phyloP scores from a whole-genome alignment of 2,329 filamentous ascomycete genomes.

The Teratosphaeria pseudoeucalypti region DNA sequence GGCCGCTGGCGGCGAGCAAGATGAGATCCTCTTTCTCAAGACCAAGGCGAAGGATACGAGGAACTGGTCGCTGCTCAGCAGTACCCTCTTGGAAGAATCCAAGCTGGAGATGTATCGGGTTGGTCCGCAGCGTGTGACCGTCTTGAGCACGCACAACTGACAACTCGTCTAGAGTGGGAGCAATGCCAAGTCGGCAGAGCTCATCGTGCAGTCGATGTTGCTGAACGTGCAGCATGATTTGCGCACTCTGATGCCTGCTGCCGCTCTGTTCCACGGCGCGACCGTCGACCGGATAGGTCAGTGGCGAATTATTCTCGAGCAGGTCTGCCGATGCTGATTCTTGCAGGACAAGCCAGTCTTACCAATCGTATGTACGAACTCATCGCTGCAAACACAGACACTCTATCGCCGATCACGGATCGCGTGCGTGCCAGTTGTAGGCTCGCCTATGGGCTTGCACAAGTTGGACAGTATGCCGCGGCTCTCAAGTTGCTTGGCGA shows the following conservation, averaged over 20 bases:
- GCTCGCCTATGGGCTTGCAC: conserved; percentile 54
- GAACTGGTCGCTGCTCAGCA: conserved; percentile 77
- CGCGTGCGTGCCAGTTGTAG: conserved; percentile 64
- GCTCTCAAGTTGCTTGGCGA: conserved; percentile 52
- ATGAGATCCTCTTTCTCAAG: conserved; percentile 74
- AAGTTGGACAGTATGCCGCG: conserved; percentile 60
- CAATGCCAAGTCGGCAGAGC: conserved; percentile 54
- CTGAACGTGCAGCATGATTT: conserved; percentile 69
- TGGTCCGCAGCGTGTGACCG: conserved; percentile 35
- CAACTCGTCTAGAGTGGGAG: conserved; percentile 7
- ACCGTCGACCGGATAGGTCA: conserved; percentile 67
- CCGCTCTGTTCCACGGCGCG: conserved; percentile 61
- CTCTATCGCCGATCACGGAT: conserved; percentile 62
- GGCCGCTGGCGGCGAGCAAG: conserved; percentile 46
- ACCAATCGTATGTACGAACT: conserved; percentile 49
- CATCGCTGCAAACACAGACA: conserved; percentile 62
- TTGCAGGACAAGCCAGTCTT: conserved; percentile 47
- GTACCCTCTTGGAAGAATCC: conserved; percentile 74
- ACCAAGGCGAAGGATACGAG: conserved; percentile 75
- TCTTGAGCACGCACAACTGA: background rate
- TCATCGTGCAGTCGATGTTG: conserved; percentile 72
- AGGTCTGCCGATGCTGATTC: conserved; percentile 17
- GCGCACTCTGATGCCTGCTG: conserved; percentile 59
- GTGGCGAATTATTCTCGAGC: background rate
- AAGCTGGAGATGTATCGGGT: conserved; percentile 68